Percentiles rank a stretch among this genome's conserved stretches.
Conservation (phyloP, 2,329 filamentous ascomycete species). For the Nothomitra cinnamomea region DNA sequence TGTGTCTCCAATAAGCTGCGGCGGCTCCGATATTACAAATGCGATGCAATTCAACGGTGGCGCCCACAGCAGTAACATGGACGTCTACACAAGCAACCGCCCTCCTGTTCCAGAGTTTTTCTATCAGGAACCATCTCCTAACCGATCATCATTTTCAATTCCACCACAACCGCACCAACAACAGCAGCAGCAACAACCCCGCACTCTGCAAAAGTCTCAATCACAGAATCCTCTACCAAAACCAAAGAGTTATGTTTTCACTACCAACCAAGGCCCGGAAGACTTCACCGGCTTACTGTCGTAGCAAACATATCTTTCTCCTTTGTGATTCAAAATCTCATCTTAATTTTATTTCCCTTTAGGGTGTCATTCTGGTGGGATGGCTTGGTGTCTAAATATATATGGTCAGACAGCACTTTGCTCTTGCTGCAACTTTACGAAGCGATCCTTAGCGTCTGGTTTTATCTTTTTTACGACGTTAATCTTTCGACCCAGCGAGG, state of each 20-base stretch:
- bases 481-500: background rate
- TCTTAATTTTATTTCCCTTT: background rate
- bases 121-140: constrained; percentile 2
- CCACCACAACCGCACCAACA: background rate
- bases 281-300: background rate
- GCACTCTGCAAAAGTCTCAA: background rate
- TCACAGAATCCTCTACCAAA: background rate
- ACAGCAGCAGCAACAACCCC: background rate
- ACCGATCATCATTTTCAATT: background rate
- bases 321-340: background rate
- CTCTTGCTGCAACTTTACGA: background rate
- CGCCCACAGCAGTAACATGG: background rate
- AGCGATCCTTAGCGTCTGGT: background rate
- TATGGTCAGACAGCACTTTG: background rate
- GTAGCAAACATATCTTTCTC: background rate
- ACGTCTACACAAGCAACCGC: background rate
- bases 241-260: constrained; percentile 4
- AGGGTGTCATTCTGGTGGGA: background rate
- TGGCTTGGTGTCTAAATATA: background rate
- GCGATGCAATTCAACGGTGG: background rate
- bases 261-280: constrained; percentile 5
- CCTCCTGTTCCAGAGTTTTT: constrained; percentile 3
- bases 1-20: constrained; percentile 5
- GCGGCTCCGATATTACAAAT: background rate
- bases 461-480: background rate